Percentiles rank a stretch among this genome's conserved stretches.
Evolutionary conservation across 2,329 filamentous ascomycete genomes (phyloP).

Genomic region (Microascus cirrosus): DNA sequence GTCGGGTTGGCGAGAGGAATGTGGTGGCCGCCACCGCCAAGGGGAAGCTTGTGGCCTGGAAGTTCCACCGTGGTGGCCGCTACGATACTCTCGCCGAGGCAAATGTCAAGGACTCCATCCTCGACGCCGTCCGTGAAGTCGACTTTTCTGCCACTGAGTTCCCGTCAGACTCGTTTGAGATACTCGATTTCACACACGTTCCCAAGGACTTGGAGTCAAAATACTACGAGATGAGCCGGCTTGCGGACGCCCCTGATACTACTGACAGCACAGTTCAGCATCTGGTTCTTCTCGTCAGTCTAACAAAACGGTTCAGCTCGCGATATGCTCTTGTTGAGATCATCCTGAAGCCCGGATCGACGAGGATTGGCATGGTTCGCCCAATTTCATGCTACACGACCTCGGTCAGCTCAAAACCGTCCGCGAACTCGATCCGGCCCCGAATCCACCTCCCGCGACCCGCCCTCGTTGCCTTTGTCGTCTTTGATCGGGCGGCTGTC

Average conservation of each 20-base stretch:
- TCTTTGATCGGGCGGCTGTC: constrained; percentile 69
- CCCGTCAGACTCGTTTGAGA: constrained; percentile 50
- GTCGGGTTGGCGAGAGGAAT: constrained; percentile 71
- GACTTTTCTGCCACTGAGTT: constrained; percentile 36
- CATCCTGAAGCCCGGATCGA: constrained; percentile 40
- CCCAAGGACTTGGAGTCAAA: constrained; percentile 39
- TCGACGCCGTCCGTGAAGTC: constrained; percentile 47
- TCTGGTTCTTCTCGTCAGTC: constrained; percentile 49
- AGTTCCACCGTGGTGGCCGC: constrained; percentile 77
- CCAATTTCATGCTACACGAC: constrained; percentile 55
- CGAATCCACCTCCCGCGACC: constrained; percentile 69
- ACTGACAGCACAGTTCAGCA: constrained; percentile 43
- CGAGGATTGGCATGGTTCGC: constrained; percentile 54
- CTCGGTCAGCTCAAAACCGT: constrained; percentile 27
- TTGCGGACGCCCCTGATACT: constrained; percentile 36
- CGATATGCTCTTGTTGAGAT: constrained; percentile 71
- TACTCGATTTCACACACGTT: constrained; percentile 71
- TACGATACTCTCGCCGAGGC: constrained; percentile 62
- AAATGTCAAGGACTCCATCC: constrained; percentile 56
- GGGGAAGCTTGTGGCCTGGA: constrained; percentile 76
- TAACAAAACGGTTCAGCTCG: constrained; percentile 38
- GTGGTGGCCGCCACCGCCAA: constrained; percentile 69
- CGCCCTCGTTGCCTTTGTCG: constrained; percentile 67
- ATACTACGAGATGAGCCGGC: constrained; percentile 35
- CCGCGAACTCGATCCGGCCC: constrained; percentile 32